Percentiles rank a stretch among this genome's conserved stretches.
These are phyloP conservation scores for Citrus maxima DNA, from an alignment of 345 rosid species.

Conservation along the genomic window DNA sequence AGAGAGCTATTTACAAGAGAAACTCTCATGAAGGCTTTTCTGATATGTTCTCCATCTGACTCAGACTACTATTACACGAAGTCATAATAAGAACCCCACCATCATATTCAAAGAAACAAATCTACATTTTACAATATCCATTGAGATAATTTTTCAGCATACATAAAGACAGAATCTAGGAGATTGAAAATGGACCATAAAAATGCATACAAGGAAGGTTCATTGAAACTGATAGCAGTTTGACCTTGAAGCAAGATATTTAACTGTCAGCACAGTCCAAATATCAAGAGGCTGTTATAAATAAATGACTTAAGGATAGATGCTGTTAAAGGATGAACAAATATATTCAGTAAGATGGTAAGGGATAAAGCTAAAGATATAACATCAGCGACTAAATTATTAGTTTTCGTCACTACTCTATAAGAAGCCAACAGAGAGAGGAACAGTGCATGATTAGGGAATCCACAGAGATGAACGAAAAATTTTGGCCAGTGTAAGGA, in stretches of 20 bases:
- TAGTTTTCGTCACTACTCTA: background rate
- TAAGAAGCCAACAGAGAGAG: background rate
- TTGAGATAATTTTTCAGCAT: background rate
- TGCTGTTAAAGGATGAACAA: background rate
- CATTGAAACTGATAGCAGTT: background rate
- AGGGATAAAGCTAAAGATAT: background rate
- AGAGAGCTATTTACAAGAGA: background rate
- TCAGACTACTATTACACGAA: background rate
- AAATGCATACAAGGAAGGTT: background rate
- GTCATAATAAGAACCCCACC: background rate
- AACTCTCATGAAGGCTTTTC: background rate
- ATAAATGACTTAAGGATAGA: background rate
- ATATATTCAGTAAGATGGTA: background rate
- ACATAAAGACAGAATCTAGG: background rate
- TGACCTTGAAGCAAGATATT: background rate
- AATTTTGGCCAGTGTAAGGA: background rate
- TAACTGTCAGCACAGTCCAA: background rate
- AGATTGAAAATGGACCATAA: constrained; percentile 1
- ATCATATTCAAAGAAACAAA: background rate
- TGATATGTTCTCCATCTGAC: background rate
- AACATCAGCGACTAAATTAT: background rate
- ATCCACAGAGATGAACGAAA: background rate
- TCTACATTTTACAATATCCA: background rate
- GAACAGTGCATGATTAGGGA: background rate
- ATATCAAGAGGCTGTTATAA: background rate